phyloP scores from a whole-genome alignment of 768 basidiomycete genomes.

The Naganishia antarctica region DNA sequence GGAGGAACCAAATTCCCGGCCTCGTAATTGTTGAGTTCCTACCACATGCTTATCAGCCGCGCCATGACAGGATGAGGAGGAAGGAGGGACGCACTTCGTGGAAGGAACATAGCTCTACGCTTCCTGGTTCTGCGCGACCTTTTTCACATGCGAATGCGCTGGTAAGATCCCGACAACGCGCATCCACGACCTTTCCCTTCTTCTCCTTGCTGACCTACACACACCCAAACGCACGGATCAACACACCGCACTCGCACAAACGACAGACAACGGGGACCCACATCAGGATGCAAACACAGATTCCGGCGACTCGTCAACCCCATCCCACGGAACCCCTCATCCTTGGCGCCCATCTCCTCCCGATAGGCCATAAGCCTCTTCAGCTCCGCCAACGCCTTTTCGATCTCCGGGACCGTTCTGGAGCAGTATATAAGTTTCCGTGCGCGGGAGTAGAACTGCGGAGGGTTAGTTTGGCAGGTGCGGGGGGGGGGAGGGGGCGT shows the following conservation, averaged over 20 bases:
- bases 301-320: constrained; percentile 95
- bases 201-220: constrained; percentile 88
- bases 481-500: constrained; percentile 26
- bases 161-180: constrained; percentile 90
- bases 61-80: constrained; percentile 19
- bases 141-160: constrained; percentile 76
- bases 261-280: constrained; percentile 43
- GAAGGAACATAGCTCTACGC: constrained; percentile 85
- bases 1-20: constrained; percentile 73
- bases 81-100: constrained; percentile 68
- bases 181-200: constrained; percentile 96
- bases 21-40: constrained; percentile 80
- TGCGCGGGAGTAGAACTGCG: constrained; percentile 80
- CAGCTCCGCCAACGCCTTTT: constrained; percentile 92
- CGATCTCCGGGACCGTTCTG: constrained; percentile 97
- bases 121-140: constrained; percentile 77
- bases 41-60: not conserved
- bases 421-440: constrained; percentile 98
- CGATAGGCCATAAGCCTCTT: constrained; percentile 91
- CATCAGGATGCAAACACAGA: constrained; percentile 89
- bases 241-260: not conserved
- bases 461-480: not conserved
- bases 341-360: constrained; percentile 61
- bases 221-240: too few species aligned
- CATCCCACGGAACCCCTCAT: constrained; percentile 75